Percentiles rank a stretch among this genome's conserved stretches.
phyloP scores from a whole-genome alignment of 2,329 filamentous ascomycete species.

The Penicillium glabrum region DNA sequence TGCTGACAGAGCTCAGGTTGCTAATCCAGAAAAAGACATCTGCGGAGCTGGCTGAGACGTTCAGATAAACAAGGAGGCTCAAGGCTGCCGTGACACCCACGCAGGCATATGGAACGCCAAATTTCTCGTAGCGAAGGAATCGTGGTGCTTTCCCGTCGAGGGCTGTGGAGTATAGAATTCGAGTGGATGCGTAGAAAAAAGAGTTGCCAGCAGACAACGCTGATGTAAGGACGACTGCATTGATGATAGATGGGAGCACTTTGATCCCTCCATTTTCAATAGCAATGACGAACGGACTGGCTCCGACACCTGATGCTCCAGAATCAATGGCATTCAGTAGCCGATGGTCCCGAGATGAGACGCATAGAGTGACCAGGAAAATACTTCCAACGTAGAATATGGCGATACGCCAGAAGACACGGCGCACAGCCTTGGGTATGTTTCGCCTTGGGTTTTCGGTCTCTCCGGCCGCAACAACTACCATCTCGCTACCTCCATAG shows the following conservation, averaged over 20 bases:
- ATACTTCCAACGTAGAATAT: slow-evolving; percentile 58
- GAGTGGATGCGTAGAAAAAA: slow-evolving; percentile 62
- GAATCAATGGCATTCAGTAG: slow-evolving; percentile 45
- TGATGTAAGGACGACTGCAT: slow-evolving; percentile 66
- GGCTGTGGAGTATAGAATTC: slow-evolving; percentile 64
- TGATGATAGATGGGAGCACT: slow-evolving; percentile 66
- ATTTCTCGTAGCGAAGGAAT: slow-evolving; percentile 45
- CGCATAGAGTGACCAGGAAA: slow-evolving; percentile 44
- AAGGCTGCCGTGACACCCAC: slow-evolving; percentile 64
- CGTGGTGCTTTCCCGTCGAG: slow-evolving; percentile 62
- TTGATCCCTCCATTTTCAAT: slow-evolving; percentile 63
- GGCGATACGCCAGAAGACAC: slow-evolving; percentile 54
- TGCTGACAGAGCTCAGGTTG: slow-evolving; percentile 28
- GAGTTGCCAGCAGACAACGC: slow-evolving; percentile 66
- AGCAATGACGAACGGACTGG: slow-evolving; percentile 62
- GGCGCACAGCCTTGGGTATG: slow-evolving; percentile 52
- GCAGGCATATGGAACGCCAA: slow-evolving; percentile 69
- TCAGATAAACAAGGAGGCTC: slow-evolving; percentile 69
- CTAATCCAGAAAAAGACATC: slow-evolving; percentile 56
- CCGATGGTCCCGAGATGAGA: slow-evolving; percentile 47
- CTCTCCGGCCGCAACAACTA: slow-evolving; percentile 51
- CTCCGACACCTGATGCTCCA: slow-evolving; percentile 37
- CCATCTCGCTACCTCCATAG: slow-evolving; percentile 46
- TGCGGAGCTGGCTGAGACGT: slow-evolving; percentile 62
- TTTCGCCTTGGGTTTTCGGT: slow-evolving; percentile 51